Base-by-base conservation (phyloP, 805 yeast species). In the Candida quercuum region DNA sequence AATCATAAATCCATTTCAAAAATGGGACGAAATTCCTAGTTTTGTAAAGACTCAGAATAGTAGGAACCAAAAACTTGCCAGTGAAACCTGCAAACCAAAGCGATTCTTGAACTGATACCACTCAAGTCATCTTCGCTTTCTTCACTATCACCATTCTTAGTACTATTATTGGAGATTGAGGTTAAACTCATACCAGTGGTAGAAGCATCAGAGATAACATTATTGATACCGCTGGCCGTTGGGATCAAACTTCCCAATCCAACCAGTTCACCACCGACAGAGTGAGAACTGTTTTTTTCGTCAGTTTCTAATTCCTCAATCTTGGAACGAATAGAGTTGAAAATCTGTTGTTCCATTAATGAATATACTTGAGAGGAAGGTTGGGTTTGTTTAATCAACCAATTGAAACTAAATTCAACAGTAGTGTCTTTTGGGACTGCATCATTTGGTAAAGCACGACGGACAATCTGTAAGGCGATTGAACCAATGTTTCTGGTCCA, bases 341-440 rank as follows among this genome's bases (percentile, higher is more conserved):
- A 78, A 14, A 77, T 69, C 45, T 79, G 76, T 27, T 69, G 69
- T 60, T 86, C 96, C 71, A 87, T 67, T 34, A 86, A 67, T 6
- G 81, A 79, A 55, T 86, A 86, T 28, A 86, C 83, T 36, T 75
- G 80, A 7, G 91, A 78, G 42, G 67, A 67, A 34, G 96, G 96
- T 60, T 86, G 95, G 11, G 89, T 82, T 60, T 87, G 95, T 54
- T 81, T 85, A 34, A 83, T 67, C 32, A 87, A 68, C 95, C 96
- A 86, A 46, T 79, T 75, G 56, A 76, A 76, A 30, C 83, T 76
- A 57, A 86, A 82, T 40, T 71, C 72, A 1, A 51, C 47, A 19
- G 40, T 41, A 15, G 50, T 48, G 16, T 60, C 62, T 4, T 36
- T 40, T 38, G 58, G 61, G 49, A 48, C 28, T 44, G 61, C 30